phyloP scores from a whole-genome alignment of 805 yeast species.

The Henningerozyma blattae region DNA sequence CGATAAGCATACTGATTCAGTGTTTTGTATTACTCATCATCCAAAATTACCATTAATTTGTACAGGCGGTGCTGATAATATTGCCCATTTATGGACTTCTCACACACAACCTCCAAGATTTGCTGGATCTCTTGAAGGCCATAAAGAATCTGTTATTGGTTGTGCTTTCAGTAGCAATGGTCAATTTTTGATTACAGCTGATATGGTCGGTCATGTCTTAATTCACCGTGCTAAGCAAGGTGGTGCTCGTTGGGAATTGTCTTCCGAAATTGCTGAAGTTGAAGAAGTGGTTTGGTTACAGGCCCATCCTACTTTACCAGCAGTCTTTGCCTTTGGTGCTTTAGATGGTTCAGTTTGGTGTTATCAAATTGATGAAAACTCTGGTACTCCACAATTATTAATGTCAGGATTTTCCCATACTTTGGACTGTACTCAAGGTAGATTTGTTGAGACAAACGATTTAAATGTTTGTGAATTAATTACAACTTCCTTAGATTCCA shows the following conservation, averaged over 20 bases:
- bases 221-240: constrained; percentile 60
- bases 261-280: constrained; percentile 68
- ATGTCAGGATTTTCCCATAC: constrained; percentile 78
- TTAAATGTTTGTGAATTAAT: constrained; percentile 54
- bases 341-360: constrained; percentile 92
- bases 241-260: constrained; percentile 72
- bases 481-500: constrained; percentile 76
- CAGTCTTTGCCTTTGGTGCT: constrained; percentile 82
- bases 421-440: constrained; percentile 68
- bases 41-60: constrained; percentile 76
- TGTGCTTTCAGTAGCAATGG: constrained; percentile 84
- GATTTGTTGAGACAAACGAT: constrained; percentile 47
- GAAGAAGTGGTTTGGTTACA: constrained; percentile 82
- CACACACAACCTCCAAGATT: constrained; percentile 75
- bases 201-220: constrained; percentile 82
- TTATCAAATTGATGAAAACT: constrained; percentile 48
- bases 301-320: constrained; percentile 63
- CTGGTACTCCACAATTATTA: constrained; percentile 49
- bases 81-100: constrained; percentile 85
- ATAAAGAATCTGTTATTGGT: constrained; percentile 76
- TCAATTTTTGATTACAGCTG: constrained; percentile 74
- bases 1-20: constrained; percentile 81
- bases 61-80: constrained; percentile 93
- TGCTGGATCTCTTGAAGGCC: constrained; percentile 66
- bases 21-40: constrained; percentile 71